Evolutionary conservation across 2,329 filamentous ascomycete species (phyloP).

Genomic region (Malbranchea zuffiana): DNA sequence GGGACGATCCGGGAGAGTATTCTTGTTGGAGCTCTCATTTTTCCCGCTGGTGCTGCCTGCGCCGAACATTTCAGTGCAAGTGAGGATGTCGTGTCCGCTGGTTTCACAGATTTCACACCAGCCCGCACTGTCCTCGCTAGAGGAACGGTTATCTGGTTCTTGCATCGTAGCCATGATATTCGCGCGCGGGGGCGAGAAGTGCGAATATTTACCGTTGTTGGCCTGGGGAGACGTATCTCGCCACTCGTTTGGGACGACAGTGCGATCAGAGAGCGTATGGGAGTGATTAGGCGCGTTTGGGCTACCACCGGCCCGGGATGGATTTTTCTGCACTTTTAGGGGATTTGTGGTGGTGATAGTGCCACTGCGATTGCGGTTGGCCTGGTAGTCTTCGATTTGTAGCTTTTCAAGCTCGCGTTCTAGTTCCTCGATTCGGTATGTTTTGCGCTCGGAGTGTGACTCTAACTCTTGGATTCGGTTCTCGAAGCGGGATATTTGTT

Average conservation of each 20-base stretch:
- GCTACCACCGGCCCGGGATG: conserved; percentile 21
- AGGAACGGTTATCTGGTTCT: conserved; percentile 39
- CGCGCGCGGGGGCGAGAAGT: conserved; percentile 20
- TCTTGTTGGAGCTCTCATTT: conserved; percentile 14
- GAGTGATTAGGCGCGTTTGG: conserved; percentile 23
- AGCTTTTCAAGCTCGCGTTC: conserved; percentile 59
- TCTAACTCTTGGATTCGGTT: conserved; percentile 71
- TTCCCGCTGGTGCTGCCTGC: conserved; percentile 15
- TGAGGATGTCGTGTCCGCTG: conserved; percentile 82
- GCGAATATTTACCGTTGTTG: conserved; percentile 11
- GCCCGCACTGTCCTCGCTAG: conserved; percentile 59
- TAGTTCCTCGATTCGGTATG: conserved; percentile 66
- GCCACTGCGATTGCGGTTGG: conserved; percentile 25
- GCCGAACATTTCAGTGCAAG: conserved; percentile 82
- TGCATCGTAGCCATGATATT: conserved; percentile 30
- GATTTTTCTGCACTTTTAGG: conserved; percentile 25
- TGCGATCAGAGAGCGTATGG: conserved; percentile 34
- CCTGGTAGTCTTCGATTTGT: conserved; percentile 20
- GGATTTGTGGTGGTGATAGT: conserved; percentile 26
- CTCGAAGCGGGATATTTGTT: conserved; percentile 58
- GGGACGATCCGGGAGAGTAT: conserved; percentile 13
- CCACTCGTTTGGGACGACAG: conserved; percentile 34
- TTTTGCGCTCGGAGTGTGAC: conserved; percentile 60
- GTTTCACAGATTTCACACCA: conserved; percentile 97
- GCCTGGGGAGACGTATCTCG: conserved; percentile 24